Evolutionary conservation across 2,329 filamentous ascomycete species (phyloP), one percentile per base, ranked within the genome.

Genomic region (Aspergillus carbonarius): DNA sequence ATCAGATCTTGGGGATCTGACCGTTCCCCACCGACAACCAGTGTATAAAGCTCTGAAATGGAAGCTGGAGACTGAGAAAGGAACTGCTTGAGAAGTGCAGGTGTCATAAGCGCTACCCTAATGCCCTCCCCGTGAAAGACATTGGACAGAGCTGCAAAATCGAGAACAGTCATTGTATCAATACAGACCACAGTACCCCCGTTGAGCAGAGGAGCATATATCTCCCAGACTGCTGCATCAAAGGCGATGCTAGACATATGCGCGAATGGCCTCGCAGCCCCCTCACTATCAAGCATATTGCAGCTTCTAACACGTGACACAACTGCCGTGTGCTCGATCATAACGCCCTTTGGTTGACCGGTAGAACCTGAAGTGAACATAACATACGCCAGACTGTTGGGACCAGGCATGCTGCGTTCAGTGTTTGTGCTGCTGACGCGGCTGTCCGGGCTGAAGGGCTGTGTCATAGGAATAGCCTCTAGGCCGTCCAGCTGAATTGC

Each of bases 311-410:
- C 42, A 4, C 30, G 53, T 27, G n/a, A 27, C 7, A 55, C 20
- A 17, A 55, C 17, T 12, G 12, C 42, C 9, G n/a, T 34, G 18
- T 55, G 53, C 17, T 55, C 42, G 10, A 55, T 52, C 55, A 57
- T 52, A 15, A 57, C 55, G 1, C 55, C 55, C 39, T 57, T 57
- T 1, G 55, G 55, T 15, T 46, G 17, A 1, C 47, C 55, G 13
- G 55, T 57, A 6, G 55, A 46, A 10, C 55, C 55, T 3, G 55
- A 53, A 2, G 55, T 57, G 39, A 46, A 57, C 25, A 57, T 46
- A 3, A 57, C 30, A 12, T 52, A 52, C 9, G 55, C 55, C 4
- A 57, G 39, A 18, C 52, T 54, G 5, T 20, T 32, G 27, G 52
- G 15, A 25, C 15, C n/a, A 17, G 44, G 44, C 7, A 10, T n/a